Conservation (phyloP, 2,329 filamentous ascomycete genomes). For the Colletotrichum paranaense region DNA sequence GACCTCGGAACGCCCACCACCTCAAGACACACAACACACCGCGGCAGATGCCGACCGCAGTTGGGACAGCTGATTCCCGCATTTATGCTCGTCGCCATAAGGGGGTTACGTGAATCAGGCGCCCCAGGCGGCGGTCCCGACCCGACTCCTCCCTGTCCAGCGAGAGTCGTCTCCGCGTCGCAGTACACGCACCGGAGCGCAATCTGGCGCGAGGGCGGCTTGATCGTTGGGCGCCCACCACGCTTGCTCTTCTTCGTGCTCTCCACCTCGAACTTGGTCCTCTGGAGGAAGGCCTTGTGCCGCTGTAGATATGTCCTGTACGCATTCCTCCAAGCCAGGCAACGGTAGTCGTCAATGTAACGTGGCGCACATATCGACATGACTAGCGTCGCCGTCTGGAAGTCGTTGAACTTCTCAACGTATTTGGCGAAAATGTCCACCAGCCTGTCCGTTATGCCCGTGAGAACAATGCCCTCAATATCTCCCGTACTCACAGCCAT, state of each 20-base stretch:
- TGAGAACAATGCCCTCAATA: constrained; percentile 81
- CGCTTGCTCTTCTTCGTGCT: constrained; percentile 77
- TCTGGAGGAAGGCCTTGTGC: constrained; percentile 79
- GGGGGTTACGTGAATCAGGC: constrained; percentile 60
- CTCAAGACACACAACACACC: constrained; percentile 76
- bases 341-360: constrained; percentile 82
- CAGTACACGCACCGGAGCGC: constrained; percentile 83
- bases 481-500: constrained; percentile 74
- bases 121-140: constrained; percentile 27
- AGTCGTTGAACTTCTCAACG: constrained; percentile 79
- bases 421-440: constrained; percentile 83
- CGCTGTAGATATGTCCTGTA: constrained; percentile 79
- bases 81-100: constrained; percentile 67
- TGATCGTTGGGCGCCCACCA: constrained; percentile 71
- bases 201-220: constrained; percentile 75
- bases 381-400: constrained; percentile 82
- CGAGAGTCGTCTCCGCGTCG: constrained; percentile 64
- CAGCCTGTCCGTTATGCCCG: constrained; percentile 78
- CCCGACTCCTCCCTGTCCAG: constrained; percentile 31
- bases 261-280: constrained; percentile 82
- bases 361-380: constrained; percentile 79
- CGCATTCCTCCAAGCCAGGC: constrained; percentile 76
- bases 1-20: constrained; percentile 73
- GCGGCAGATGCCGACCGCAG: constrained; percentile 74
- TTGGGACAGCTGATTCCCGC: constrained; percentile 74